A percentile compares a stretch with the other conserved stretches of the same genome.
phyloP scores from a whole-genome alignment of 108 stramenopile genomes.

The Skeletonema menzelii region DNA sequence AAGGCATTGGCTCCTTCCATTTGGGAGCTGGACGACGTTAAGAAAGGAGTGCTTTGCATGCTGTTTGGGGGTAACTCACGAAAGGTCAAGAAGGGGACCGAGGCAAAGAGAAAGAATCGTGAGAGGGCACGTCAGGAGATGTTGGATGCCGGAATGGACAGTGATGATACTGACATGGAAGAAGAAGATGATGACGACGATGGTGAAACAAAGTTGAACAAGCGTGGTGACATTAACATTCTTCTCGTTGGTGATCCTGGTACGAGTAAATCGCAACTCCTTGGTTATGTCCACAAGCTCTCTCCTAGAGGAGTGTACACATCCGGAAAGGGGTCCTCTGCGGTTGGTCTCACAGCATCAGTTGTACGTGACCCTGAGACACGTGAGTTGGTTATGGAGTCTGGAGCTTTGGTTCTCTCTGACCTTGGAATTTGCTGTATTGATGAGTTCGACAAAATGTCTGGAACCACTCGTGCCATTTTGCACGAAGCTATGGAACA shows the following conservation, averaged over 20 bases:
- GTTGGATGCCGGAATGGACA: conserved; percentile 31
- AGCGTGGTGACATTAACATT: conserved; percentile 98
- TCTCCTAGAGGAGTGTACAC: conserved; percentile 98
- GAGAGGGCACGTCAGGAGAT: conserved; percentile 30
- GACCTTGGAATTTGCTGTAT: conserved; percentile 99
- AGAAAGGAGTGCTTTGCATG: conserved; percentile 98
- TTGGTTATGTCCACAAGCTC: conserved; percentile 96
- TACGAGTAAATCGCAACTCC: conserved; percentile 96
- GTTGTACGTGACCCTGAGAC: conserved; percentile 99
- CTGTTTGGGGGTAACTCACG: conserved; percentile 94
- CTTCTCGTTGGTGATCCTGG: conserved; percentile 98
- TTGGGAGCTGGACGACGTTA: conserved; percentile 99
- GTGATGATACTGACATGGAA: conserved; percentile 31
- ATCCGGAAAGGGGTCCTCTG: conserved; percentile 95
- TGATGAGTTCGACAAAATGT: conserved; percentile 99
- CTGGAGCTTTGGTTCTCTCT: conserved; percentile 95
- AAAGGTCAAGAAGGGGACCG: conserved; percentile 50
- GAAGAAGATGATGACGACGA: conserved; percentile 54
- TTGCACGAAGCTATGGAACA: conserved; percentile 99
- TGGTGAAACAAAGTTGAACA: conserved; percentile 54
- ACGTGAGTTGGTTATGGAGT: conserved; percentile 95
- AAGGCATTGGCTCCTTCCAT: conserved; percentile 95
- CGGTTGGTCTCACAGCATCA: conserved; percentile 98
- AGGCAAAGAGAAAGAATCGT: conserved; percentile 40
- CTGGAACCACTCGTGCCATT: conserved; percentile 94